Percentiles rank a stretch among this genome's conserved stretches.
These are phyloP conservation scores for Exophiala sp. DNA, from an alignment of 2,329 filamentous ascomycete species.

Conservation along the genomic window DNA sequence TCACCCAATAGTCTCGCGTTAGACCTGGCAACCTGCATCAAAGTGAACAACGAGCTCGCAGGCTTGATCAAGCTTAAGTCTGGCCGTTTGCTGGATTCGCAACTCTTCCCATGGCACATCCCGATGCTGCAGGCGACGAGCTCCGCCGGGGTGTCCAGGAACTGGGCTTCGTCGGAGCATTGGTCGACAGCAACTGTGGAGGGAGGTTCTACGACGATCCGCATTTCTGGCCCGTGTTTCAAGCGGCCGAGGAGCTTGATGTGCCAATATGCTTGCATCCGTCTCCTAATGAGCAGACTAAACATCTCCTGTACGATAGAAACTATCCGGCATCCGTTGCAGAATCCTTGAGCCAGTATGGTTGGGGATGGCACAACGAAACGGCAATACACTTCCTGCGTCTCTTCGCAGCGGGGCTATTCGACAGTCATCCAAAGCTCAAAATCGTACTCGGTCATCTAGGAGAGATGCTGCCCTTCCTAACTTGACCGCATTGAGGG, in stretches of 20 bases:
- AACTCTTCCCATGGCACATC: conserved; percentile 40
- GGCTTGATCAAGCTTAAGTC: conserved; percentile 21
- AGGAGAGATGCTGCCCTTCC: conserved; percentile 53
- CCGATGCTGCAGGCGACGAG: conserved; percentile 34
- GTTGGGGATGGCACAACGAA: conserved; percentile 39
- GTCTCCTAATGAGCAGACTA: conserved; percentile 37
- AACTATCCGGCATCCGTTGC: conserved; percentile 30
- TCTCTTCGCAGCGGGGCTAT: conserved; percentile 52
- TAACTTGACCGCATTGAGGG: conserved; percentile 44
- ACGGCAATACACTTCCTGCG: conserved; percentile 35
- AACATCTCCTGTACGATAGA: conserved; percentile 36
- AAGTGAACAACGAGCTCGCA: conserved; percentile 13
- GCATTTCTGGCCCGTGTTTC: conserved; percentile 43
- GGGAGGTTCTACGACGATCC: conserved; percentile 42
- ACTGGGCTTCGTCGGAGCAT: conserved; percentile 46
- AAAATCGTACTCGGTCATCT: conserved; percentile 55
- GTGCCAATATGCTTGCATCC: conserved; percentile 54
- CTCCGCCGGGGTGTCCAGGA: conserved; percentile 38
- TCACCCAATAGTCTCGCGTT: conserved; percentile 9
- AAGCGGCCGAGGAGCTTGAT: conserved; percentile 42
- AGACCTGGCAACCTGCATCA: conserved; percentile 6
- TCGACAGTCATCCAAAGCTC: conserved; percentile 52
- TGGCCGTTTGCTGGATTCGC: conserved; percentile 41
- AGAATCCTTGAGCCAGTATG: conserved; percentile 19
- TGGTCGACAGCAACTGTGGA: conserved; percentile 41